phyloP scores from a whole-genome alignment of 2,329 filamentous ascomycete species.

The Arthrocladium fulminans region DNA sequence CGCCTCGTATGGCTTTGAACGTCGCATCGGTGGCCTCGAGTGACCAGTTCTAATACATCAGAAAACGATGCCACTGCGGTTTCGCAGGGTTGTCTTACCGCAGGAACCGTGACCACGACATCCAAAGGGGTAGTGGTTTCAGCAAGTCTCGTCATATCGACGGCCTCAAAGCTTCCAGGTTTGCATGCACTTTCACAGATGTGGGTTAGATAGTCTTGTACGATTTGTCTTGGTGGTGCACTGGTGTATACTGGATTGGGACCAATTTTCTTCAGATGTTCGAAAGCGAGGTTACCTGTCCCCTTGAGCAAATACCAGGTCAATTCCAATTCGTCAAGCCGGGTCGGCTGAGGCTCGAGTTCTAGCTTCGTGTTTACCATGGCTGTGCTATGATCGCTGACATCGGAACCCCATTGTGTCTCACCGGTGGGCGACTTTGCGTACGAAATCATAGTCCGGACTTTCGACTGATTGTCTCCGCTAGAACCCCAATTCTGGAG shows the following conservation, averaged over 20 bases:
- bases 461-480: conserved; percentile 23
- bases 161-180: conserved; percentile 13
- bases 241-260: conserved; percentile 20
- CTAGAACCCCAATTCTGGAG: conserved; percentile 22
- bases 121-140: conserved; percentile 20
- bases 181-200: conserved; percentile 18
- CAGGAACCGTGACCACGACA: conserved; percentile 24
- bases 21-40: conserved; percentile 26
- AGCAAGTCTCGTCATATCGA: conserved; percentile 1
- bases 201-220: conserved; percentile 24
- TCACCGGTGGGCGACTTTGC: conserved; percentile 13
- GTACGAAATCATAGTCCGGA: conserved; percentile 27
- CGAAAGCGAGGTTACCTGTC: conserved; percentile 25
- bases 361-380: conserved; percentile 28
- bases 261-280: conserved; percentile 16
- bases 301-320: conserved; percentile 25
- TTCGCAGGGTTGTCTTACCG: neutral
- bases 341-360: conserved; percentile 20
- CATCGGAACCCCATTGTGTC: conserved; percentile 23
- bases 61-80: neutral
- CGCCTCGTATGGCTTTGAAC: conserved; percentile 21
- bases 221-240: conserved; percentile 24
- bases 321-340: conserved; percentile 24
- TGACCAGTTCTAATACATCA: conserved; percentile 23
- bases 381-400: conserved; percentile 21